Conservation (phyloP, 495 filamentous ascomycete genomes). For the Aspergillus ostianus region DNA sequence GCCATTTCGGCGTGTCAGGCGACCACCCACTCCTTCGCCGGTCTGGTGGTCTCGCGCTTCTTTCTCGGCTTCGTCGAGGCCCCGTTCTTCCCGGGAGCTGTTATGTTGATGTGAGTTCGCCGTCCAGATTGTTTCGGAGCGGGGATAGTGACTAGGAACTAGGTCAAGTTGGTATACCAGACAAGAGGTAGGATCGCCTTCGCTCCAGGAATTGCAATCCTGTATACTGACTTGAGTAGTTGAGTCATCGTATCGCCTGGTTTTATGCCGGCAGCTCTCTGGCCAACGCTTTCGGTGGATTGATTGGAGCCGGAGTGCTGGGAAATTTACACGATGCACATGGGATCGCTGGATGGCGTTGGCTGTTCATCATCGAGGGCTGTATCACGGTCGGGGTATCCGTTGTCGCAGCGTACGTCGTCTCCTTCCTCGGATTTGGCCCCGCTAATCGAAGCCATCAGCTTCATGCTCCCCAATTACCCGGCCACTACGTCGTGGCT, state of each 20-base stretch:
- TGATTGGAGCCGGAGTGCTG: conserved; percentile 56
- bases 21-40: conserved; percentile 53
- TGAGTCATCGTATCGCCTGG: conserved; percentile 50
- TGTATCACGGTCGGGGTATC: conserved; percentile 32
- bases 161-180: conserved; percentile 51
- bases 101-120: conserved; percentile 35
- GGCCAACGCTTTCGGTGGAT: conserved; percentile 62
- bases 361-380: conserved; percentile 82
- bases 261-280: conserved; percentile 63
- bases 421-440: too few species aligned
- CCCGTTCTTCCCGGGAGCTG: conserved; percentile 47
- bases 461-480: conserved; percentile 73
- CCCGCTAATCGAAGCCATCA: conserved; percentile 28
- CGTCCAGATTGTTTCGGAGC: neutral
- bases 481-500: conserved; percentile 75
- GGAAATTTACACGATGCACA: conserved; percentile 34
- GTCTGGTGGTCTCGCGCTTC: conserved; percentile 63
- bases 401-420: conserved; percentile 24
- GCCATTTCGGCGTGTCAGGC: conserved; percentile 64
- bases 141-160: neutral
- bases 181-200: conserved; percentile 39
- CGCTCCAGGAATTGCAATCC: neutral
- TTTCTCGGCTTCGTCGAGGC: conserved; percentile 65
- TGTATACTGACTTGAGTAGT: neutral
- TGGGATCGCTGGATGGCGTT: conserved; percentile 63